Evolutionary conservation across 2,329 filamentous ascomycete genomes (phyloP).

Genomic region (Fusarium dlaminii): DNA sequence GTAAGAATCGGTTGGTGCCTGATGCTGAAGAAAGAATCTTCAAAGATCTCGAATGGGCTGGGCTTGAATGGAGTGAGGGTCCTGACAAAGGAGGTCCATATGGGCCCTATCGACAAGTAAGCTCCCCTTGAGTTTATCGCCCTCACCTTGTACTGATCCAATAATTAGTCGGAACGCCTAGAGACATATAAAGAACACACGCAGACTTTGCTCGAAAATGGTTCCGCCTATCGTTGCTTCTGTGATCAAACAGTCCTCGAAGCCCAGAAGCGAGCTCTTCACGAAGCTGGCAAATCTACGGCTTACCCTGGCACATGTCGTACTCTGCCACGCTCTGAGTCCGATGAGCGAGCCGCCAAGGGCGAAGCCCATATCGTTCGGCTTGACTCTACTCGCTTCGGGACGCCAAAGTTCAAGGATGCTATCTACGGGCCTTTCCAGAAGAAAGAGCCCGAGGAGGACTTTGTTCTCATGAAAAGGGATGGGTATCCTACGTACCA

Average conservation of each 20-base stretch:
- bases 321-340: constrained; percentile 71
- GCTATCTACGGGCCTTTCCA: constrained; percentile 78
- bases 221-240: constrained; percentile 92
- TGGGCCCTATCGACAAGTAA: constrained; percentile 86
- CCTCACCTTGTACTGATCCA: neutral
- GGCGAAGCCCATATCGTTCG: constrained; percentile 82
- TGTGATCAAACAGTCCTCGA: constrained; percentile 79
- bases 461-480: constrained; percentile 89
- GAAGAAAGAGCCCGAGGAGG: constrained; percentile 69
- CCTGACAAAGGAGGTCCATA: constrained; percentile 82
- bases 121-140: neutral
- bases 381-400: constrained; percentile 67
- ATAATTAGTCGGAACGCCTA: constrained; percentile 77
- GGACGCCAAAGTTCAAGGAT: constrained; percentile 75
- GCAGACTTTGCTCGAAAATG: constrained; percentile 72
- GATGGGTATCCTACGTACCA: constrained; percentile 97
- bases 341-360: constrained; percentile 72
- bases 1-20: constrained; percentile 78
- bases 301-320: constrained; percentile 74
- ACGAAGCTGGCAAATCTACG: constrained; percentile 57
- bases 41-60: constrained; percentile 86
- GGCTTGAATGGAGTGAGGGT: constrained; percentile 93
- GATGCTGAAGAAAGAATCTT: constrained; percentile 83
- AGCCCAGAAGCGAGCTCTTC: constrained; percentile 69
- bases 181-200: constrained; percentile 77